These are phyloP conservation scores for Schizochytrium sp. DNA, from an alignment of 108 stramenopile species.

Conservation along the genomic window DNA sequence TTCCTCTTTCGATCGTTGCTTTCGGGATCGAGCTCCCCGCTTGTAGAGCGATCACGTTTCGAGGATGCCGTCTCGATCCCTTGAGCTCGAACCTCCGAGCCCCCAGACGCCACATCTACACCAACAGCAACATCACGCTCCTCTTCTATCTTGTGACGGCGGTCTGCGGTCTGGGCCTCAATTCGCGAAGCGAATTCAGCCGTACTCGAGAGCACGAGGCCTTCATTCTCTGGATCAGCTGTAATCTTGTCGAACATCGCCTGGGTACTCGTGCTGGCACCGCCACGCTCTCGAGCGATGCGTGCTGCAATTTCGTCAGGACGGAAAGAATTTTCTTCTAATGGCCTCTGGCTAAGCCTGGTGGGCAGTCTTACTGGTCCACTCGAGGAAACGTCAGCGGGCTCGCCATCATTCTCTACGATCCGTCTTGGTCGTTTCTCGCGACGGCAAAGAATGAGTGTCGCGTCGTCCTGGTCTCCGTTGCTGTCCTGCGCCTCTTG, in stretches of 20 bases:
- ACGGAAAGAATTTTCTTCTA: background rate
- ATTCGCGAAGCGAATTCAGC: background rate
- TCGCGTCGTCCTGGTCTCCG: background rate
- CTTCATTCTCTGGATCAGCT: background rate
- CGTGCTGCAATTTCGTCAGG: background rate
- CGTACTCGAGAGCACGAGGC: background rate
- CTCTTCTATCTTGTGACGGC: too few relatives aligned
- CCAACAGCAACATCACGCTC: too few relatives aligned
- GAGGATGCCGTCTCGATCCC: too few relatives aligned
- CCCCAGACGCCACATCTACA: too few relatives aligned
- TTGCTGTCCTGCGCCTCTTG: background rate
- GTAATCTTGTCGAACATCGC: too few relatives aligned
- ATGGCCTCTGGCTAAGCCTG: background rate
- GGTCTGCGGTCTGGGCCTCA: background rate
- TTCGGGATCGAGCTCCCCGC: too few relatives aligned
- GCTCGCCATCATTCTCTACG: background rate
- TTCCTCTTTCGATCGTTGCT: too few relatives aligned
- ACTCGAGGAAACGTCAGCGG: background rate
- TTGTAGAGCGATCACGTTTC: too few relatives aligned
- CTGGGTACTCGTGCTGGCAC: too few relatives aligned
- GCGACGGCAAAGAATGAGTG: constrained; percentile 22
- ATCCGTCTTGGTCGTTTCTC: constrained; percentile 1
- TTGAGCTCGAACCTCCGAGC: too few relatives aligned
- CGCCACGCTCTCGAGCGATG: background rate
- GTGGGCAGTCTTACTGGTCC: background rate